These are phyloP conservation scores for Neurospora sp. DNA, from an alignment of 495 filamentous ascomycete species.

Conservation along the genomic window DNA sequence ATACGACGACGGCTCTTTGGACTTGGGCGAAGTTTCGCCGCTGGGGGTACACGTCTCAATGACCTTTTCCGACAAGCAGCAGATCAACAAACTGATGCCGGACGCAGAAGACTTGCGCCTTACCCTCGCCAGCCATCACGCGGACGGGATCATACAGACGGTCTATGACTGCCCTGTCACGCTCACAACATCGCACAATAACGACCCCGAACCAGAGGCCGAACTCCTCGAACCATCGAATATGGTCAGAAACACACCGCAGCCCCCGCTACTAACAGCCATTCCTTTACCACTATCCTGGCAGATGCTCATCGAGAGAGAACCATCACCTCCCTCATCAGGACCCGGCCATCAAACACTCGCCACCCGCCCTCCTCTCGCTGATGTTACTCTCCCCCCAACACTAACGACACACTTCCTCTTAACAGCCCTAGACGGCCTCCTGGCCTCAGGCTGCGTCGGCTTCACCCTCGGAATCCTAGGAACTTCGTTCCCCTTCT, in stretches of 20 bases:
- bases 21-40: neutral
- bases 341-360: neutral
- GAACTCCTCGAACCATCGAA: neutral
- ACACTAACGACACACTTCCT: conserved; percentile 6
- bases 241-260: neutral
- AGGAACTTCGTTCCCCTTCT: conserved; percentile 6
- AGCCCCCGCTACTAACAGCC: neutral
- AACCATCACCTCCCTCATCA: neutral
- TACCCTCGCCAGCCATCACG: neutral
- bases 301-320: conserved; percentile 13
- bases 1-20: neutral
- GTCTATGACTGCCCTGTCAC: conserved; percentile 16
- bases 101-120: neutral
- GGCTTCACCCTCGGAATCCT: conserved; percentile 13
- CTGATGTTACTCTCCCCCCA: conserved; percentile 7
- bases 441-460: conserved; percentile 12
- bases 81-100: neutral
- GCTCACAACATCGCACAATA: neutral
- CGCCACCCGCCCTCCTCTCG: conserved; percentile 6
- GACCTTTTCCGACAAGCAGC: neutral
- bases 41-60: neutral
- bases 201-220: neutral
- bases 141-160: neutral
- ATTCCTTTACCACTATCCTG: conserved; percentile 8
- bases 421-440: conserved; percentile 16